These are phyloP conservation scores for Nemania diffusa DNA, from an alignment of 2,329 filamentous ascomycete species.

Conservation along the genomic window DNA sequence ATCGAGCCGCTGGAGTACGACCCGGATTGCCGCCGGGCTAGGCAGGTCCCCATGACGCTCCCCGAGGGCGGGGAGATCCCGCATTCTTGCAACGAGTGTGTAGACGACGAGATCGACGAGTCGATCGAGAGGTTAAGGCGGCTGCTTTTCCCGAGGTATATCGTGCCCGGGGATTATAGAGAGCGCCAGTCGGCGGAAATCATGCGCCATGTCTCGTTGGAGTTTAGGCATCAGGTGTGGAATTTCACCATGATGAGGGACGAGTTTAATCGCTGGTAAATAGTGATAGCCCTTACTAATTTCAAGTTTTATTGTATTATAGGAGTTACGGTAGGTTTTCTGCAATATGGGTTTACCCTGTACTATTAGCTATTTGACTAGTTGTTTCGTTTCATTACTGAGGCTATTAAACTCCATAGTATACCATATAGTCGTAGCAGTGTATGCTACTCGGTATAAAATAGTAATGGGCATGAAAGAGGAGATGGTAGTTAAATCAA, in stretches of 20 bases:
- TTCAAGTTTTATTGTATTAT: background rate
- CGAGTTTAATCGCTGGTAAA: conserved; percentile 21
- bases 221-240: background rate
- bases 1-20: conserved; percentile 25
- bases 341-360: too few species aligned
- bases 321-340: background rate
- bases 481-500: background rate
- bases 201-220: background rate
- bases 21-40: background rate
- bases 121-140: background rate
- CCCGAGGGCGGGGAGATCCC: conserved; percentile 36
- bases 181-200: background rate
- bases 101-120: background rate
- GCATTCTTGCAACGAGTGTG: background rate
- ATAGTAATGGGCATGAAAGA: background rate
- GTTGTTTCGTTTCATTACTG: too few species aligned
- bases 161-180: background rate
- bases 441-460: too few species aligned
- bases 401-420: too few species aligned
- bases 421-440: too few species aligned
- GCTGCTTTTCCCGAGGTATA: background rate
- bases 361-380: too few species aligned
- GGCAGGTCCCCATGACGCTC: conserved; percentile 30
- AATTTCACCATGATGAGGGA: background rate
- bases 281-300: background rate